phyloP scores from a whole-genome alignment of 495 filamentous ascomycete species.

The Monascus purpureus region DNA sequence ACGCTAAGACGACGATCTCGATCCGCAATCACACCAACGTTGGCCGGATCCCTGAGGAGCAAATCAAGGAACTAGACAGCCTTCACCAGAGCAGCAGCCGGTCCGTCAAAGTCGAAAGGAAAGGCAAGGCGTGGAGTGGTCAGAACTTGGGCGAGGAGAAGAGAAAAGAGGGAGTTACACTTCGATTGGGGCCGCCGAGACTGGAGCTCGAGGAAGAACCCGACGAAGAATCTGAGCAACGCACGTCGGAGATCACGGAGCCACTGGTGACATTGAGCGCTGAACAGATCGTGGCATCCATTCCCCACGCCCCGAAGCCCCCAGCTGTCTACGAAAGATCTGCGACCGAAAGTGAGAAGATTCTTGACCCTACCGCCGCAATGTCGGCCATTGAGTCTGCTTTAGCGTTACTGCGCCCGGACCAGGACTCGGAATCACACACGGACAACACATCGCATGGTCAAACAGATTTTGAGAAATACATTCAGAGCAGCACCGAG shows the following conservation, averaged over 20 bases:
- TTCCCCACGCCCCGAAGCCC: not conserved
- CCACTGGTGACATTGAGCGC: not conserved
- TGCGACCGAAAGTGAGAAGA: not conserved
- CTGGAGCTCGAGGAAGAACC: slow-evolving; percentile 8
- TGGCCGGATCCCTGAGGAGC: slow-evolving; percentile 61
- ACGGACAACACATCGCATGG: slow-evolving; percentile 7
- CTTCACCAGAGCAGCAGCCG: slow-evolving; percentile 35
- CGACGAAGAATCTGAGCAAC: not conserved
- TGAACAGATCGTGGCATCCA: not conserved
- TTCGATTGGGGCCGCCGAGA: slow-evolving; percentile 5
- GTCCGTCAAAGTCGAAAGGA: slow-evolving; percentile 41
- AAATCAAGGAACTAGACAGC: slow-evolving; percentile 53
- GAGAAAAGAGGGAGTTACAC: not conserved
- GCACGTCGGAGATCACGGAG: not conserved
- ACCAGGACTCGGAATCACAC: slow-evolving; percentile 3
- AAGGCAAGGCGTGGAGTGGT: slow-evolving; percentile 51
- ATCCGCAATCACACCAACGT: slow-evolving; percentile 33
- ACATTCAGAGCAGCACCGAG: slow-evolving; percentile 27
- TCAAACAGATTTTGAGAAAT: slow-evolving; percentile 32
- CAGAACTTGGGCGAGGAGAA: slow-evolving; percentile 7
- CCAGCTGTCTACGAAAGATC: not conserved
- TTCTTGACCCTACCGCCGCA: slow-evolving; percentile 5
- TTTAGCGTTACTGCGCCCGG: slow-evolving; percentile 12
- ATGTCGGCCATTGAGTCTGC: slow-evolving; percentile 22
- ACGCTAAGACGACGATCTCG: slow-evolving; percentile 28